These are phyloP conservation scores for Backusella tarrabulga DNA, from an alignment of 192 early-diverging fungal species.

Conservation along the genomic window DNA sequence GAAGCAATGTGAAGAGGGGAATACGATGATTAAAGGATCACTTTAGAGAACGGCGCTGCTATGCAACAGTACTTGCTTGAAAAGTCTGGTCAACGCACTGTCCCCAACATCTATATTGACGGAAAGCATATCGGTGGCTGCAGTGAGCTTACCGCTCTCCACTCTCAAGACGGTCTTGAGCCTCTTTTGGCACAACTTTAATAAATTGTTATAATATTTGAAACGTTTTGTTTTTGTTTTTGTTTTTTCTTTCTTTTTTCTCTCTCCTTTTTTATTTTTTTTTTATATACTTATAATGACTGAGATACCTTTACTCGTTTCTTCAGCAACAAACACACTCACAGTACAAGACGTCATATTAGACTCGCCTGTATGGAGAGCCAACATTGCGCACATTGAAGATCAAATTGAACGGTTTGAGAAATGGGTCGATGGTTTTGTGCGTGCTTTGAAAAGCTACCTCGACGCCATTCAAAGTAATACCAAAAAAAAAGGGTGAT, in stretches of 20 bases:
- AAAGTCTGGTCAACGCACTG: slow-evolving; percentile 66
- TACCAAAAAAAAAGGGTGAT: background rate
- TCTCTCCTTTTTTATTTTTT: background rate
- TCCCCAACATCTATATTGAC: slow-evolving; percentile 73
- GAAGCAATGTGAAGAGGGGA: background rate
- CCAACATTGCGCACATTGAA: slow-evolving; percentile 52
- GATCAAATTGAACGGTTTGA: slow-evolving; percentile 58
- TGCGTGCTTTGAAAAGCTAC: slow-evolving; percentile 34
- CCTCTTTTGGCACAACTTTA: slow-evolving; percentile 22
- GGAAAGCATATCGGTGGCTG: slow-evolving; percentile 68
- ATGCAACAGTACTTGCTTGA: slow-evolving; percentile 60
- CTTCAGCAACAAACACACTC: slow-evolving; percentile 30
- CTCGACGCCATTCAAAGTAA: slow-evolving; percentile 40
- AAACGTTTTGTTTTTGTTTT: slow-evolving; percentile 1
- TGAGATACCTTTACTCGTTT: slow-evolving; percentile 15
- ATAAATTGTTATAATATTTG: background rate
- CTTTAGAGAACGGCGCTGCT: slow-evolving; percentile 39
- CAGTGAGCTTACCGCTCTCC: slow-evolving; percentile 44
- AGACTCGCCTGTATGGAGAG: slow-evolving; percentile 53
- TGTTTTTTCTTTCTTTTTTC: background rate
- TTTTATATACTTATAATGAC: background rate
- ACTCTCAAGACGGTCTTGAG: slow-evolving; percentile 45
- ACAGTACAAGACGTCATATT: slow-evolving; percentile 51
- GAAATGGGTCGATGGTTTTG: slow-evolving; percentile 49
- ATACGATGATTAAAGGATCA: too few relatives aligned